phyloP scores from a whole-genome alignment of 2,329 filamentous ascomycete species.

The Acrocalymma vagum region DNA sequence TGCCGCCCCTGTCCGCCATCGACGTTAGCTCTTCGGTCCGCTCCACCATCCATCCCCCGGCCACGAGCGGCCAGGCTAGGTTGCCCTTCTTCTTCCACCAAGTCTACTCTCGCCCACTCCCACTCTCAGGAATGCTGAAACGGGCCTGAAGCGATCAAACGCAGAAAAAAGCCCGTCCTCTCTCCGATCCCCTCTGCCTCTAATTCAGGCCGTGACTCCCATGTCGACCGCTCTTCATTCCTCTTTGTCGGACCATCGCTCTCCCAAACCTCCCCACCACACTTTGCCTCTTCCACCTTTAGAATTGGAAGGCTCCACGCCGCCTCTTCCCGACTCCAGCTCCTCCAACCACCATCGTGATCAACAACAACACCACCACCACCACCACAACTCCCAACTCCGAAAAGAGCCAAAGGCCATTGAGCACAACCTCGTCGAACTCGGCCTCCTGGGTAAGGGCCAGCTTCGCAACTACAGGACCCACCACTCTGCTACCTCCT shows the following conservation, averaged over 20 bases:
- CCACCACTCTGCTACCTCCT: no score
- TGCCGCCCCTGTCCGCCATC: no score
- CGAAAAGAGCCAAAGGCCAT: no score
- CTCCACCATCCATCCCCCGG: neutral
- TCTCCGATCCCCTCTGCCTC: conserved; percentile 32
- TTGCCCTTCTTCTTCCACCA: no score
- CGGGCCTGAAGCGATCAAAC: conserved; percentile 49
- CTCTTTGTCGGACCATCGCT: conserved; percentile 41
- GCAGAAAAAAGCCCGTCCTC: conserved; percentile 39
- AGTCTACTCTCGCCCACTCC: no score
- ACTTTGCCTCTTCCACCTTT: no score
- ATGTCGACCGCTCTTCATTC: conserved; percentile 46
- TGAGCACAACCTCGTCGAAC: conserved; percentile 43
- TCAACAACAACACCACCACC: conserved; percentile 24
- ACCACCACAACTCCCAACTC: no score
- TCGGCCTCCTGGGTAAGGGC: conserved; percentile 42
- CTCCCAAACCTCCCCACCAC: conserved; percentile 28
- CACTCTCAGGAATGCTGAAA: conserved; percentile 49
- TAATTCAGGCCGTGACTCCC: conserved; percentile 49
- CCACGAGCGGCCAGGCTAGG: conserved; percentile 17
- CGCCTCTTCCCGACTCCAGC: no score
- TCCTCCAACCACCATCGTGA: no score
- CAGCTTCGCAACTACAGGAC: conserved; percentile 22
- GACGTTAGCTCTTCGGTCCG: no score
- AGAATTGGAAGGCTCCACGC: no score